Conservation (phyloP, 805 yeast species). For the Huiozyma sinensis region DNA sequence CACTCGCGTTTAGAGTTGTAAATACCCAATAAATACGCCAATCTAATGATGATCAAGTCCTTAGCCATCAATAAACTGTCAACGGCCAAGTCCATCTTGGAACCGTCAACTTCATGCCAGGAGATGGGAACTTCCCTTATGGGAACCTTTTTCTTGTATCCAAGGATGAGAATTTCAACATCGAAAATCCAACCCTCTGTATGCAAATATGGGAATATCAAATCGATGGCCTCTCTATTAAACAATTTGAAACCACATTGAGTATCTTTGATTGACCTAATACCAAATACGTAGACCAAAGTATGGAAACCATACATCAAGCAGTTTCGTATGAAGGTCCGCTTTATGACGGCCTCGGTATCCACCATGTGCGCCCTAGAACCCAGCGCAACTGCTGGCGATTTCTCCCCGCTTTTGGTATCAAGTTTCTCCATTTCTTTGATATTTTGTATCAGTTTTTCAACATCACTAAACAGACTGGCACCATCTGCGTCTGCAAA, state of each 20-base stretch:
- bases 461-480: slow-evolving; percentile 62
- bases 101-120: slow-evolving; percentile 96
- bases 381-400: slow-evolving; percentile 70
- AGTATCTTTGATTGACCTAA: slow-evolving; percentile 77
- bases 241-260: slow-evolving; percentile 97
- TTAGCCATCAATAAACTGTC: slow-evolving; percentile 91
- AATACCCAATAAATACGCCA: slow-evolving; percentile 79
- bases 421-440: slow-evolving; percentile 16
- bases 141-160: slow-evolving; percentile 54
- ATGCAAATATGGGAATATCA: slow-evolving; percentile 81
- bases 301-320: slow-evolving; percentile 89
- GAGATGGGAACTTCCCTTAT: slow-evolving; percentile 75
- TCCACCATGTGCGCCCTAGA: slow-evolving; percentile 95
- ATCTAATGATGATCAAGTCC: slow-evolving; percentile 79
- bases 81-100: slow-evolving; percentile 83
- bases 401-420: slow-evolving; percentile 9
- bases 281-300: slow-evolving; percentile 79
- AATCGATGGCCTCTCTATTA: slow-evolving; percentile 51
- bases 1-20: slow-evolving; percentile 36
- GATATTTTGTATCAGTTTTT: slow-evolving; percentile 38
- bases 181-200: slow-evolving; percentile 98
- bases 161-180: slow-evolving; percentile 81
- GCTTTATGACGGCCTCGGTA: slow-evolving; percentile 92
- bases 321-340: slow-evolving; percentile 79
- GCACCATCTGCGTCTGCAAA: slow-evolving; percentile 99